Evolutionary conservation across 2,329 filamentous ascomycete genomes (phyloP).

Genomic region (Teratosphaeria gauchensis): DNA sequence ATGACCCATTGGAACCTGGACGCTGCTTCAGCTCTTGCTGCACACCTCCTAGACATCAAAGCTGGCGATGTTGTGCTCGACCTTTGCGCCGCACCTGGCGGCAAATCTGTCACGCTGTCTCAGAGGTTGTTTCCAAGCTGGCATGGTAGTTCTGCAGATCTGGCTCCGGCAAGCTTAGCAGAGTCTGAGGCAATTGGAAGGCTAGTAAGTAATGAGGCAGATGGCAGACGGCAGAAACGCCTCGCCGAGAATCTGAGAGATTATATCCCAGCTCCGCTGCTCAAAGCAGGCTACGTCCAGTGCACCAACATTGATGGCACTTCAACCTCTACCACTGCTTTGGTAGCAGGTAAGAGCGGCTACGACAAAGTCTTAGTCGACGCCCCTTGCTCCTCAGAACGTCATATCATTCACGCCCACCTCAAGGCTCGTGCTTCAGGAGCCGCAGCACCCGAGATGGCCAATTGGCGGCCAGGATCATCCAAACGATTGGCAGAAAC

Average conservation of each 20-base stretch:
- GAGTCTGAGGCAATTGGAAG: neutral
- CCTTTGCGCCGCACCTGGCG: constrained; percentile 32
- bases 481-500: constrained; percentile 28
- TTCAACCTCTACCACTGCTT: neutral
- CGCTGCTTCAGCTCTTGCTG: constrained; percentile 27
- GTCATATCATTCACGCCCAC: constrained; percentile 31
- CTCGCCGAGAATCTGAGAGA: constrained; percentile 6
- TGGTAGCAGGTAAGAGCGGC: constrained; percentile 8
- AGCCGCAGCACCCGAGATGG: constrained; percentile 28
- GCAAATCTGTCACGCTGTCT: constrained; percentile 27
- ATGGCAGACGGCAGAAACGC: constrained; percentile 7
- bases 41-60: constrained; percentile 24
- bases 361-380: constrained; percentile 35
- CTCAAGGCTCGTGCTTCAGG: constrained; percentile 22
- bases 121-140: constrained; percentile 23
- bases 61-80: constrained; percentile 32
- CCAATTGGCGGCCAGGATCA: constrained; percentile 28
- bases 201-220: constrained; percentile 8
- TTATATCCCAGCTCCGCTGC: constrained; percentile 5
- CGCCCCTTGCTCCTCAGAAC: constrained; percentile 33
- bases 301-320: constrained; percentile 4
- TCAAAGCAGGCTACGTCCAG: constrained; percentile 1
- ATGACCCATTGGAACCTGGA: constrained; percentile 25
- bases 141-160: constrained; percentile 1
- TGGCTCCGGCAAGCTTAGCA: neutral